Conservation (phyloP, 495 filamentous ascomycete genomes). For the Articulospora tetracladia region DNA sequence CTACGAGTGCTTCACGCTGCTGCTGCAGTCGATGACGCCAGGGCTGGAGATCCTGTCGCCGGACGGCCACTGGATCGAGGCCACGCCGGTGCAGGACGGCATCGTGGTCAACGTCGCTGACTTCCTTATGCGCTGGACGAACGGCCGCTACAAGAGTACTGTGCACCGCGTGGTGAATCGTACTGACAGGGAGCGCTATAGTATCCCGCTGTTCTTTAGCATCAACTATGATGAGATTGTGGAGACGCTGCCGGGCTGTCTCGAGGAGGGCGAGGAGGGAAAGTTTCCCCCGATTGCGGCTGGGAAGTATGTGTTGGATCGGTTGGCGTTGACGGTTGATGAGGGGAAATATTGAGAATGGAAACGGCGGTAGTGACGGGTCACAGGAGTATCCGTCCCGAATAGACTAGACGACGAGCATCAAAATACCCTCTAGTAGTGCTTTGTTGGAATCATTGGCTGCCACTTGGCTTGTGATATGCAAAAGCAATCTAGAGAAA, state of each 20-base stretch:
- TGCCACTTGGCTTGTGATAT: no score
- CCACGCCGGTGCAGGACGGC: conserved; percentile 39
- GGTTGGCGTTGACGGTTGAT: conserved; percentile 20
- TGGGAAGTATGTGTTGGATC: conserved; percentile 24
- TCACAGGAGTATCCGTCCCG: no score
- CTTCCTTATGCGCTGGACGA: conserved; percentile 40
- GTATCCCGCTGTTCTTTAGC: conserved; percentile 41
- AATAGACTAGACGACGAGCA: no score
- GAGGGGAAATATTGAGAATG: conserved; percentile 14
- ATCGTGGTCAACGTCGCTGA: conserved; percentile 49
- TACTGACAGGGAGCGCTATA: conserved; percentile 40
- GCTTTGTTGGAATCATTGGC: no score
- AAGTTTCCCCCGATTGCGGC: conserved; percentile 24
- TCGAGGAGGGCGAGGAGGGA: conserved; percentile 16
- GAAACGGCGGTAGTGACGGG: background rate
- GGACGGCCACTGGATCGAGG: conserved; percentile 42
- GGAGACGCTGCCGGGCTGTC: conserved; percentile 19
- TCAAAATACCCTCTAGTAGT: no score
- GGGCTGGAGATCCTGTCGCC: conserved; percentile 49
- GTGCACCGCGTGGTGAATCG: conserved; percentile 43
- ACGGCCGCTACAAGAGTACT: conserved; percentile 42
- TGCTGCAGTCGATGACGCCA: conserved; percentile 33
- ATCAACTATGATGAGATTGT: conserved; percentile 28
- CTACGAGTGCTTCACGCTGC: conserved; percentile 37
- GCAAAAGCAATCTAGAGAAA: no score